Percentiles rank a stretch among this genome's conserved stretches.
Evolutionary conservation across 1,284 basidiomycete genomes (phyloP).

Genomic region (Neotropicomus parvogracilis): DNA sequence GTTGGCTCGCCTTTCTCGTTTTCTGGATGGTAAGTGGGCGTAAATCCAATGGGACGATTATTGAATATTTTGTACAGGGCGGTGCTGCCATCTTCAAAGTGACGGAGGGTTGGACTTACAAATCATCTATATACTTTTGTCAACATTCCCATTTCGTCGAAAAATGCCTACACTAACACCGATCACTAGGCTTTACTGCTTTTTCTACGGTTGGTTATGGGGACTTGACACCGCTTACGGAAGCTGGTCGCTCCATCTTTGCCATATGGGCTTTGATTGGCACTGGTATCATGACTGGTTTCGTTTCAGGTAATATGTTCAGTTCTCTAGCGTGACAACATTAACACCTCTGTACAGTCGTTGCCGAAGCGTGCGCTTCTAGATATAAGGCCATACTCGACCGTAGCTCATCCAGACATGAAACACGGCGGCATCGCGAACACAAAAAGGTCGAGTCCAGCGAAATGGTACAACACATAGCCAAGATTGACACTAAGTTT

Average conservation of each 20-base stretch:
- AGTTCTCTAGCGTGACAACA: background rate
- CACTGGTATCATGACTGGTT: constrained; percentile 70
- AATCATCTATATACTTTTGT: constrained; percentile 69
- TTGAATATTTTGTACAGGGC: constrained; percentile 31
- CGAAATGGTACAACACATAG: constrained; percentile 7
- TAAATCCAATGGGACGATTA: background rate
- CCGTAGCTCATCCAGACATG: constrained; percentile 45
- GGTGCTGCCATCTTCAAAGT: constrained; percentile 54
- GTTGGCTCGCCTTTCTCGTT: constrained; percentile 48
- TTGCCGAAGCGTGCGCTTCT: constrained; percentile 59
- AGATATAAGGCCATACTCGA: constrained; percentile 51
- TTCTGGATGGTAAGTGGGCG: constrained; percentile 53
- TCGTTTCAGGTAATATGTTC: constrained; percentile 55
- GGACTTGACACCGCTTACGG: constrained; percentile 57
- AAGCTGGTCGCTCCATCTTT: constrained; percentile 73
- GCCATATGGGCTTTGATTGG: constrained; percentile 79
- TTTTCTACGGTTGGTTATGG: constrained; percentile 74
- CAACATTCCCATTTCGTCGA: constrained; percentile 24
- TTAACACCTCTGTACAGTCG: constrained; percentile 39
- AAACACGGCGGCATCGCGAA: constrained; percentile 44
- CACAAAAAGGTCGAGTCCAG: constrained; percentile 18
- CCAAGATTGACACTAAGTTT: constrained; percentile 1
- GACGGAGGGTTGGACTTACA: constrained; percentile 52
- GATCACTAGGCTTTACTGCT: constrained; percentile 47
- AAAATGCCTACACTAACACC: constrained; percentile 5